Conservation (phyloP, 2,329 filamentous ascomycete genomes). For the Fusarium mundagurra region DNA sequence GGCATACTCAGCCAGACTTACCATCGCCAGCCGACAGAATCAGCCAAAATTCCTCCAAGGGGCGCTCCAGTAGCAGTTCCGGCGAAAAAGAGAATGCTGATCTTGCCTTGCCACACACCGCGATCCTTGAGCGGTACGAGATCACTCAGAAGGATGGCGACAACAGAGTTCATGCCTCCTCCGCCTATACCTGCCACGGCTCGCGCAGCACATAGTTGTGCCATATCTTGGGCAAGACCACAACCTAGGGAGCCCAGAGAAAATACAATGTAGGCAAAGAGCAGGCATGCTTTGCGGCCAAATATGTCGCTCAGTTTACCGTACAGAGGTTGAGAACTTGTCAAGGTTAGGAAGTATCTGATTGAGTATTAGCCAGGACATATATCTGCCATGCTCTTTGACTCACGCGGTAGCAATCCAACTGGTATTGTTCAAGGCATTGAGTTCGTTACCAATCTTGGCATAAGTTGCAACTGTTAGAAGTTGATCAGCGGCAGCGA, state of each 20-base stretch:
- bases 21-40: conserved; percentile 81
- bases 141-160: conserved; percentile 73
- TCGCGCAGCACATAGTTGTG: conserved; percentile 72
- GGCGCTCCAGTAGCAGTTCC: conserved; percentile 77
- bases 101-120: conserved; percentile 76
- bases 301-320: conserved; percentile 78
- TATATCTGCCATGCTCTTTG: neutral
- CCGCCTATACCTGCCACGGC: conserved; percentile 67
- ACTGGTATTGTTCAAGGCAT: conserved; percentile 77
- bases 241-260: conserved; percentile 71
- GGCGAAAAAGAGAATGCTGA: conserved; percentile 76
- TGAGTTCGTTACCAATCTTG: conserved; percentile 78
- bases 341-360: conserved; percentile 77
- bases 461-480: conserved; percentile 82
- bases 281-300: conserved; percentile 71
- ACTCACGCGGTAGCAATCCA: conserved; percentile 71
- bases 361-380: neutral
- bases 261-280: conserved; percentile 73
- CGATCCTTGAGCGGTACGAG: conserved; percentile 74
- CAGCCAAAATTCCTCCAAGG: conserved; percentile 75
- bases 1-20: conserved; percentile 46
- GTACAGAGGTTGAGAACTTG: conserved; percentile 79
- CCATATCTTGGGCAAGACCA: conserved; percentile 70
- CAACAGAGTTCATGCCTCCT: conserved; percentile 76
- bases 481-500: conserved; percentile 79